phyloP scores from a whole-genome alignment of 768 basidiomycete genomes.

The Nevesoporus exiguus region DNA sequence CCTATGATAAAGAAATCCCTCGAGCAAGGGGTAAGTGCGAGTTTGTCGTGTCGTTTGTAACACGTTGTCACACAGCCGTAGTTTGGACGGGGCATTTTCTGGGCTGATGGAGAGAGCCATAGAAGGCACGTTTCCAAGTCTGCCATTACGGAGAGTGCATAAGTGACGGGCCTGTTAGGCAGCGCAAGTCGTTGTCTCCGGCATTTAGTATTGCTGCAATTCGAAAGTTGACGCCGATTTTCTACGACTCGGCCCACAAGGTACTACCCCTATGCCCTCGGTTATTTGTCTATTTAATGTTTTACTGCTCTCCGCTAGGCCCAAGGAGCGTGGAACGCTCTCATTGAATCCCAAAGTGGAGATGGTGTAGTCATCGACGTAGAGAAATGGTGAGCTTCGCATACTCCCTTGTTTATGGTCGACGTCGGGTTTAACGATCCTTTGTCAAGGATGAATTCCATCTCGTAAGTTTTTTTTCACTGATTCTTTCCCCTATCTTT shows the following conservation, averaged over 20 bases:
- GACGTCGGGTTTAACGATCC: neutral
- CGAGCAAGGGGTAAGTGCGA: constrained; percentile 15
- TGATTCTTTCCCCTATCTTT: neutral
- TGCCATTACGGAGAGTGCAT: neutral
- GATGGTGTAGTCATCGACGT: constrained; percentile 36
- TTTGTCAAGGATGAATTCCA: constrained; percentile 30
- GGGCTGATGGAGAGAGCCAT: constrained; percentile 41
- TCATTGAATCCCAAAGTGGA: constrained; percentile 20
- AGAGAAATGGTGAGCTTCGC: constrained; percentile 28
- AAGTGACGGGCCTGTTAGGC: constrained; percentile 7
- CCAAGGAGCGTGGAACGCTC: constrained; percentile 30
- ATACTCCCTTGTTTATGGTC: too few species aligned
- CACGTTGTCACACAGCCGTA: neutral
- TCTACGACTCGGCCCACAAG: constrained; percentile 30
- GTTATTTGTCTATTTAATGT: neutral
- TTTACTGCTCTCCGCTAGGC: constrained; percentile 17
- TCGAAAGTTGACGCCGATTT: constrained; percentile 22
- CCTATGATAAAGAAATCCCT: constrained; percentile 34
- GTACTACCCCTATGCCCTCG: neutral
- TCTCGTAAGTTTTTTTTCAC: constrained; percentile 26
- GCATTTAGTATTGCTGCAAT: constrained; percentile 26
- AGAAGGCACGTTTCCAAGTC: constrained; percentile 27
- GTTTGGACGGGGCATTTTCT: constrained; percentile 31
- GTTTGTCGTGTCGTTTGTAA: neutral
- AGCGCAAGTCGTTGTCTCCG: constrained; percentile 27